Percentiles rank a stretch among this genome's conserved stretches.
phyloP scores from a whole-genome alignment of 129 eudicot species.

The Cynara cardunculus region DNA sequence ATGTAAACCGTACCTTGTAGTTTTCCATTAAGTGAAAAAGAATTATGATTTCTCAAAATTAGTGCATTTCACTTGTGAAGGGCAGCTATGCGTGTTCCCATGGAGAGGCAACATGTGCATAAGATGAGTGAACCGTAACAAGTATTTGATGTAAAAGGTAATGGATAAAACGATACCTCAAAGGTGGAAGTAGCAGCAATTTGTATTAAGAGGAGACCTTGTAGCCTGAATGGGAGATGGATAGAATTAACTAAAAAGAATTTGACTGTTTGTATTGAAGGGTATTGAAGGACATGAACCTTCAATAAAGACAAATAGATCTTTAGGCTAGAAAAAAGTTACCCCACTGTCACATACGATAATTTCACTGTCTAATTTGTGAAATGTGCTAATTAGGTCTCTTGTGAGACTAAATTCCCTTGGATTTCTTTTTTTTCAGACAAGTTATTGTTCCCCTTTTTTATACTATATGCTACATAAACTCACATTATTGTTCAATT shows the following conservation, averaged over 20 bases:
- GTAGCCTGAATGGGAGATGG: neutral
- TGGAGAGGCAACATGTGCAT: neutral
- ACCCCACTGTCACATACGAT: neutral
- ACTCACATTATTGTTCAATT: too few species aligned
- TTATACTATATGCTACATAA: neutral
- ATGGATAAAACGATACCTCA: neutral
- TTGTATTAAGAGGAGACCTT: neutral
- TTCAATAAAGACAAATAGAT: neutral
- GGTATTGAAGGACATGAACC: neutral
- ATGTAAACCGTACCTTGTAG: neutral
- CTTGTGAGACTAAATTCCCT: neutral
- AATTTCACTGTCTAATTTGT: neutral
- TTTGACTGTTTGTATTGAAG: neutral
- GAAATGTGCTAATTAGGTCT: neutral
- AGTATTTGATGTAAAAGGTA: neutral
- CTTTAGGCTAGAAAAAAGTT: neutral
- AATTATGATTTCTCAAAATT: neutral
- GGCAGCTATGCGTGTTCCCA: neutral
- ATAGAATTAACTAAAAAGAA: neutral
- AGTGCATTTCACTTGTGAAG: neutral
- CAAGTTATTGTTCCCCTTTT: neutral
- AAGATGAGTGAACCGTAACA: neutral
- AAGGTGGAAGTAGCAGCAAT: conserved; percentile 1
- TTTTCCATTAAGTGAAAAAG: neutral
- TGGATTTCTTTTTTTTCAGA: neutral